Evolutionary conservation across 495 filamentous ascomycete genomes (phyloP).

Genomic region (Lasiosphaeria hispida): DNA sequence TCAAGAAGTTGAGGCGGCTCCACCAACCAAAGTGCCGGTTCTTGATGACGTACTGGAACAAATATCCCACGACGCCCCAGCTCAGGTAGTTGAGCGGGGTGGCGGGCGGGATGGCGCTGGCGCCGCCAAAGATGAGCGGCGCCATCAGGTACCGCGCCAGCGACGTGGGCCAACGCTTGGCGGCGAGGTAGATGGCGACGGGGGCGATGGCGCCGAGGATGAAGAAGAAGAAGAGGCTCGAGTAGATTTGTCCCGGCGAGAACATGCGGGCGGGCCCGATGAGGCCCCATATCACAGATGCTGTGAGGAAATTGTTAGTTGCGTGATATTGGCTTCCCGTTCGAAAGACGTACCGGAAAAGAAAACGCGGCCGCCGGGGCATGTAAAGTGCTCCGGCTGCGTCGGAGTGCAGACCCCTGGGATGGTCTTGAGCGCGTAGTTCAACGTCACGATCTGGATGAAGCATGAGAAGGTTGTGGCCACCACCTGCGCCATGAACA

Average conservation of each 20-base stretch:
- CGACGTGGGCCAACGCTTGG: conserved; percentile 53
- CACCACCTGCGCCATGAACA: conserved; percentile 67
- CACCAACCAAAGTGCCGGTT: conserved; percentile 63
- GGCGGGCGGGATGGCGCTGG: conserved; percentile 62
- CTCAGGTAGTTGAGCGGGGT: conserved; percentile 67
- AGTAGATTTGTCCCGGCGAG: conserved; percentile 66
- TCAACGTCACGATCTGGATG: conserved; percentile 63
- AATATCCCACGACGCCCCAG: conserved; percentile 64
- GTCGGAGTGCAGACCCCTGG: conserved; percentile 58
- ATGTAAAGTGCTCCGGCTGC: conserved; percentile 63
- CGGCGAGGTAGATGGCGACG: conserved; percentile 54
- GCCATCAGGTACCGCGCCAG: conserved; percentile 57
- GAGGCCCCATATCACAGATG: conserved; percentile 68
- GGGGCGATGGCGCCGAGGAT: conserved; percentile 56
- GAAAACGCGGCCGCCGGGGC: conserved; percentile 65
- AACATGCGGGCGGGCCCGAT: conserved; percentile 66
- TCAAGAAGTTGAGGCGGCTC: conserved; percentile 63
- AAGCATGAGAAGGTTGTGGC: conserved; percentile 65
- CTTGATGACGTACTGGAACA: conserved; percentile 62
- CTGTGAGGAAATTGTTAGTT: conserved; percentile 18
- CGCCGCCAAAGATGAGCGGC: conserved; percentile 67
- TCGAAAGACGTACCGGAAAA: conserved; percentile 49
- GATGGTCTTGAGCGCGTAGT: conserved; percentile 62
- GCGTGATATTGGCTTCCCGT: not conserved
- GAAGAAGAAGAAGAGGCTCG: conserved; percentile 64